Conservation (phyloP, 2,329 filamentous ascomycete genomes). For the Geosmithia putterillii region DNA sequence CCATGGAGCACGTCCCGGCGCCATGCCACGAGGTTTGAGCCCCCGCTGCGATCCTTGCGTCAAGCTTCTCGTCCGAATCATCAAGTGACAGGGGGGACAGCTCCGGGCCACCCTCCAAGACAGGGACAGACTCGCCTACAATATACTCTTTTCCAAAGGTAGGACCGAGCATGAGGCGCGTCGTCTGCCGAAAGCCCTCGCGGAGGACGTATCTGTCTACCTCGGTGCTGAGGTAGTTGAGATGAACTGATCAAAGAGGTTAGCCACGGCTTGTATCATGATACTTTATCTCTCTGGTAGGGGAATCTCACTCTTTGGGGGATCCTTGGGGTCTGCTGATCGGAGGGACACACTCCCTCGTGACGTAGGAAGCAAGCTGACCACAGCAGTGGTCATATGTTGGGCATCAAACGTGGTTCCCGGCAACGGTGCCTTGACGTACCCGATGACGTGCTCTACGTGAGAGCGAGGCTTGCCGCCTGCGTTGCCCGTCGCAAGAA, state of each 20-base stretch:
- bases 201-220: conserved; percentile 12
- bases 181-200: conserved; percentile 10
- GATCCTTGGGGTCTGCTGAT: conserved; percentile 9
- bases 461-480: conserved; percentile 9
- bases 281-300: no score
- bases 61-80: conserved; percentile 9
- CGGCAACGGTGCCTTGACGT: conserved; percentile 11
- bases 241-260: conserved; percentile 9
- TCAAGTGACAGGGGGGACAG: conserved; percentile 6
- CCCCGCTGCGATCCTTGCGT: conserved; percentile 9
- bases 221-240: conserved; percentile 11
- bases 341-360: conserved; percentile 8
- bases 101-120: conserved; percentile 4
- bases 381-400: conserved; percentile 10
- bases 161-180: conserved; percentile 9
- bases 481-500: no score
- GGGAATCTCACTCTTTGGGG: conserved; percentile 10
- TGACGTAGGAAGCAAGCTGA: conserved; percentile 12
- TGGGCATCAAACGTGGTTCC: conserved; percentile 9
- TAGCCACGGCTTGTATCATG: no score
- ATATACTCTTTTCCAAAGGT: conserved; percentile 8
- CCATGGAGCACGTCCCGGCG: conserved; percentile 40
- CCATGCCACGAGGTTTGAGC: conserved; percentile 37
- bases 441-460: conserved; percentile 9
- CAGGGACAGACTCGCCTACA: conserved; percentile 10